Base-by-base conservation (phyloP, 768 basidiomycete species). In the Cyclocybe cylindracea region DNA sequence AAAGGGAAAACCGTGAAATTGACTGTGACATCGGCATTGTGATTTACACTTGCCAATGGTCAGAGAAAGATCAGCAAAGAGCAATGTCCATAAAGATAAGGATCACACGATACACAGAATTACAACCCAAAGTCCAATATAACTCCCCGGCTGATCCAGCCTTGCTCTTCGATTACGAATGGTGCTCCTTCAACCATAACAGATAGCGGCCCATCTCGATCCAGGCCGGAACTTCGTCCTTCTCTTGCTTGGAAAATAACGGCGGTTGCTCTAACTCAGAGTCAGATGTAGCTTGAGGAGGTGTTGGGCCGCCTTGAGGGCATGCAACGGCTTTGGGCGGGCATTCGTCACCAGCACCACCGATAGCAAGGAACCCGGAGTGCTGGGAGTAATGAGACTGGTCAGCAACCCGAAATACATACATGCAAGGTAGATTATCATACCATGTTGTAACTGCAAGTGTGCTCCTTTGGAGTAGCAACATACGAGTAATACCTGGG, bases 371-470 rank as follows among this genome's bases (percentile, higher is more conserved):
- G 3, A 37, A 11, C 2, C 59, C 59, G 6, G 56, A 45, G 7
- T 29, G 19, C 59, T 60, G 18, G 10, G 5, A 33, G 1, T 0
- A 29, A 10, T 13, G 5, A 49, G 14, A 24, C 33, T 31, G n/a
- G 16, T 11, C 37, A 13, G 43, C 32, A 5, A 40, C 4, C 16
- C 0, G 36, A 29, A 33, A n/a, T 9, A 36, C 16, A 29, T 39
- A 39, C 2, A 29, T 3, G 6, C 19, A 29, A 9, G 14, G 5
- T 14, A 5, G 1, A 11, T 35, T 10, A 19, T 2, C 50, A n/a
- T 41, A 57, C 61, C 46, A 58, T 63, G 48, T 55, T 24, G 37
- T 60, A 60, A 14, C 37, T 55, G 39, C 61, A 63, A 11, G 46
- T 55, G 37, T 55, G 61, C 32, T 53, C 50, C 6, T 10, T 2